Evolutionary conservation across 345 rosid genomes (phyloP).

Genomic region (Lepidium didymum): DNA sequence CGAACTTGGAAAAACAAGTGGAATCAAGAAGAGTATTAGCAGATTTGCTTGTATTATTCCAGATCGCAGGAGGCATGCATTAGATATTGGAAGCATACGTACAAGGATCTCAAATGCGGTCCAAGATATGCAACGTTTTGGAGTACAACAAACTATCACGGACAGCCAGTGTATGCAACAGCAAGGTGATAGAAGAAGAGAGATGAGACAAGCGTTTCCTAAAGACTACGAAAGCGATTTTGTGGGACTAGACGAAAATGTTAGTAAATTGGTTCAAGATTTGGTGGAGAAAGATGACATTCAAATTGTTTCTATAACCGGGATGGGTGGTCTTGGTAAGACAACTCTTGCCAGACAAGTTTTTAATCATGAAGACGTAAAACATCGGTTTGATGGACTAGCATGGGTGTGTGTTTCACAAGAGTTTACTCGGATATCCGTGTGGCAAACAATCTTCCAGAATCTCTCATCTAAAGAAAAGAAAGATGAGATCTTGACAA

Average conservation of each 20-base stretch:
- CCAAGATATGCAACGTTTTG: not conserved
- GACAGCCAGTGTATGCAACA: not conserved
- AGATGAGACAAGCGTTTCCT: not conserved
- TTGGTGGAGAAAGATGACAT: not conserved
- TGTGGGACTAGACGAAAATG: not conserved
- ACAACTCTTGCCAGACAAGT: not conserved
- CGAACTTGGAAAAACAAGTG: not conserved
- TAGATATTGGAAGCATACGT: not conserved
- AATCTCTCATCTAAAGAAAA: not conserved
- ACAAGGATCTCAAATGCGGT: conserved; percentile 19
- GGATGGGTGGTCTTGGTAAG: not conserved
- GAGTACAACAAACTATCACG: not conserved
- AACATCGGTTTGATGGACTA: not conserved
- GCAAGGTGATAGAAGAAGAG: not conserved
- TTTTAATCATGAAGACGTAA: not conserved
- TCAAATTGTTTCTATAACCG: not conserved
- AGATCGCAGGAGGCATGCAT: not conserved
- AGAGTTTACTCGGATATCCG: not conserved
- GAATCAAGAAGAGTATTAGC: not conserved
- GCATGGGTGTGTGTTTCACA: not conserved
- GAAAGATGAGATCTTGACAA: not conserved
- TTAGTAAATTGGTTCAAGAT: not conserved
- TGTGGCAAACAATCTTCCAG: not conserved
- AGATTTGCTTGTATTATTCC: not conserved
- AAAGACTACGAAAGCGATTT: not conserved